phyloP scores from a whole-genome alignment of 768 basidiomycete genomes.

The Pulveroboletus sp. region DNA sequence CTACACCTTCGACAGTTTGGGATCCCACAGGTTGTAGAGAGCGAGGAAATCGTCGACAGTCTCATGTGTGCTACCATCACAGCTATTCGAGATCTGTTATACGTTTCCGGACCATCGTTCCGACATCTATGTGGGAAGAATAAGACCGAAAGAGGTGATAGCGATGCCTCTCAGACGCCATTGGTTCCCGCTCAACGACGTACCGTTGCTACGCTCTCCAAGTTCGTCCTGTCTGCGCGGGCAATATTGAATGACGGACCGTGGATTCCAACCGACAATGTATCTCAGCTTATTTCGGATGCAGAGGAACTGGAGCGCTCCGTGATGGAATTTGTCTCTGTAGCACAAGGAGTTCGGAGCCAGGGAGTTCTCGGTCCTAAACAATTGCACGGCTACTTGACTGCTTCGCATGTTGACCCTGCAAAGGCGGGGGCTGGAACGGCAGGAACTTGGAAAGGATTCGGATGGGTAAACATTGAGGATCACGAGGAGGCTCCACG shows the following conservation, averaged over 20 bases:
- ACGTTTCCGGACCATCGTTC: constrained; percentile 55
- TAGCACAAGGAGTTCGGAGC: constrained; percentile 47
- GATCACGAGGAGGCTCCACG: constrained; percentile 32
- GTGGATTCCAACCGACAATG: constrained; percentile 19
- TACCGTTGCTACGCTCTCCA: constrained; percentile 82
- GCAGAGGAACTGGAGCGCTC: constrained; percentile 73
- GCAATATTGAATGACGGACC: constrained; percentile 57
- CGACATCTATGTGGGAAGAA: constrained; percentile 51
- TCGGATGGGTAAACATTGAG: constrained; percentile 45
- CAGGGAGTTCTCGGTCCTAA: constrained; percentile 29
- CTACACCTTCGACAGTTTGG: constrained; percentile 53
- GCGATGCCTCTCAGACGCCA: constrained; percentile 47
- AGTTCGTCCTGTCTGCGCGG: constrained; percentile 82
- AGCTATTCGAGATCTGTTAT: constrained; percentile 69
- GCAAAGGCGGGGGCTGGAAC: constrained; percentile 48
- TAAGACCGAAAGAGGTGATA: constrained; percentile 23
- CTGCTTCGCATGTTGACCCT: constrained; percentile 36
- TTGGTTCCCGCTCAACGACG: constrained; percentile 78
- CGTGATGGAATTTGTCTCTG: constrained; percentile 60
- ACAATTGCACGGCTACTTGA: constrained; percentile 37
- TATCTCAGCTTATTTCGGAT: constrained; percentile 60
- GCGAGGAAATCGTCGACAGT: constrained; percentile 57
- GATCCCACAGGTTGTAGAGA: constrained; percentile 44
- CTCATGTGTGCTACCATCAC: constrained; percentile 59
- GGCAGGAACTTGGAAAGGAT: constrained; percentile 52